These are phyloP conservation scores for Pochonia chlamydosporia DNA, from an alignment of 2,329 filamentous ascomycete species.

Conservation along the genomic window DNA sequence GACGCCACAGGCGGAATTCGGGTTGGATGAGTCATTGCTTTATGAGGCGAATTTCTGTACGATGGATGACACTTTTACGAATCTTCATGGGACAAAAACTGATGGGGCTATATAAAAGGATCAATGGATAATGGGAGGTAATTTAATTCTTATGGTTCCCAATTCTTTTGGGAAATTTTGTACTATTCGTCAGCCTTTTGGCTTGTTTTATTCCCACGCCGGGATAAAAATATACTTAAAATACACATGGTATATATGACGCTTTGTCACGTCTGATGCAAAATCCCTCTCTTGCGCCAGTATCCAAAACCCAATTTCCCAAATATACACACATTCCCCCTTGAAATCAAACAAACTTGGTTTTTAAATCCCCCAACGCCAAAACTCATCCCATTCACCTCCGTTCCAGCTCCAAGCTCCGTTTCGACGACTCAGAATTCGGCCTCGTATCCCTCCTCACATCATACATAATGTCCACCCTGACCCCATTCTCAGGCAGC, in stretches of 20 bases:
- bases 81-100: constrained; percentile 3
- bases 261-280: background rate
- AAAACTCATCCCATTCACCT: no score
- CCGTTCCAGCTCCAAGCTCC: no score
- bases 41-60: constrained; percentile 18
- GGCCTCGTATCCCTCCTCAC: constrained; percentile 9
- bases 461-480: constrained; percentile 13
- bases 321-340: no score
- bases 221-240: background rate
- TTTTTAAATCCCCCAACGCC: no score
- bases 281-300: background rate
- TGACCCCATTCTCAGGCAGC: constrained; percentile 5
- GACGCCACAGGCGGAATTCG: constrained; percentile 20
- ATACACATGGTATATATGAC: background rate
- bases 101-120: background rate
- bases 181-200: background rate
- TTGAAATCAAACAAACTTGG: no score
- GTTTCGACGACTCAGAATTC: constrained; percentile 7
- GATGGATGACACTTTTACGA: constrained; percentile 17
- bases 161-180: background rate
- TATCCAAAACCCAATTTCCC: background rate
- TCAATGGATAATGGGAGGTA: background rate
- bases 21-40: constrained; percentile 10
- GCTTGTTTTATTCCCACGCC: background rate
- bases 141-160: constrained; percentile 1